Evolutionary conservation across 108 stramenopile species (phyloP).

Genomic region (Pseudonitzschia multistriata): DNA sequence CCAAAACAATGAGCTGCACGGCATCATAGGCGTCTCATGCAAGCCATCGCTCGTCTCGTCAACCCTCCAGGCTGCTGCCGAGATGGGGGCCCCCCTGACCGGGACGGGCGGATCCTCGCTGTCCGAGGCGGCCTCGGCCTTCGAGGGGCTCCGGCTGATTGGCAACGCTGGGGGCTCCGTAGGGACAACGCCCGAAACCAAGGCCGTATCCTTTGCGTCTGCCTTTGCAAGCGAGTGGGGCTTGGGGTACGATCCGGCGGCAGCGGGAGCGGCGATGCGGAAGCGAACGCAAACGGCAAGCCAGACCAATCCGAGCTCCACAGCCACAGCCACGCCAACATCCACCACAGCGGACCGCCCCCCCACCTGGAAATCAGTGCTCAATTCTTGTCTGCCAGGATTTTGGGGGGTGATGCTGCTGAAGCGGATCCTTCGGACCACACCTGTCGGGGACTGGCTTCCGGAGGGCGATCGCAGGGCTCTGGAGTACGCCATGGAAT

Average conservation of each 20-base stretch:
- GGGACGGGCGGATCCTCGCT: conserved; percentile 69
- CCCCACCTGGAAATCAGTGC: conserved; percentile 33
- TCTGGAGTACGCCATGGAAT: conserved; percentile 13
- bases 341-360: conserved; percentile 2
- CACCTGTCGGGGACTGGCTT: neutral
- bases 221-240: conserved; percentile 52
- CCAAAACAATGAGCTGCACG: too few species aligned
- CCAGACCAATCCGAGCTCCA: neutral
- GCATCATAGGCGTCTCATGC: conserved; percentile 53
- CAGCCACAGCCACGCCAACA: too few species aligned
- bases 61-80: conserved; percentile 35
- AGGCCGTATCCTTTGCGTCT: conserved; percentile 55
- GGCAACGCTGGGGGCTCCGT: conserved; percentile 75
- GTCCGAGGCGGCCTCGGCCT: conserved; percentile 32
- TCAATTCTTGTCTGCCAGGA: conserved; percentile 58
- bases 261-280: too few species aligned
- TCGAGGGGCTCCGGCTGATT: conserved; percentile 43
- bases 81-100: conserved; percentile 41
- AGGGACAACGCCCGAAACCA: conserved; percentile 59
- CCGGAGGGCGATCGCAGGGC: neutral
- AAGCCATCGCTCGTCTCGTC: conserved; percentile 29
- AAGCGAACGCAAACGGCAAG: neutral
- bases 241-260: conserved; percentile 40
- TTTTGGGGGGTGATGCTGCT: conserved; percentile 52
- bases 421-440: conserved; percentile 1